These are phyloP conservation scores for Takakia lepidozioides DNA, from an alignment of 225 moss, liverwort and hornwort genomes.

Conservation along the genomic window DNA sequence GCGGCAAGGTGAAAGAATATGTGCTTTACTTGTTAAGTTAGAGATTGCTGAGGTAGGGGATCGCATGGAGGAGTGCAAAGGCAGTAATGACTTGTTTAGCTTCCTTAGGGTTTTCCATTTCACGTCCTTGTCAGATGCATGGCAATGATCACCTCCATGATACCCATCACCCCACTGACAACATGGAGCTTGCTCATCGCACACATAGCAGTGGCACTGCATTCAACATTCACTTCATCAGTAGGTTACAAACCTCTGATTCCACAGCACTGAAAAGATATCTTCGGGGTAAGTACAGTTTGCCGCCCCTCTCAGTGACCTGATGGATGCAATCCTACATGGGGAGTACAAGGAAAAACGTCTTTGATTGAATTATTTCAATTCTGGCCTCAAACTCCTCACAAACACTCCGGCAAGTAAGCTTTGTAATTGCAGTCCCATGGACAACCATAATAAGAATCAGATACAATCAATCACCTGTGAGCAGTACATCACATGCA, in stretches of 20 bases:
- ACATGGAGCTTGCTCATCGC: slow-evolving; percentile 58
- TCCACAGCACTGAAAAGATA: too few species aligned
- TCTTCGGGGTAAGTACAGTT: too few species aligned
- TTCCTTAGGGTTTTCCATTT: slow-evolving; percentile 46
- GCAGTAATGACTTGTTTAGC: slow-evolving; percentile 14
- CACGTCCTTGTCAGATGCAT: slow-evolving; percentile 54
- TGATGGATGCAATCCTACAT: too few species aligned
- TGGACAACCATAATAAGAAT: too few species aligned
- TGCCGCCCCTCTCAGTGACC: too few species aligned
- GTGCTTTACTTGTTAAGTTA: not conserved
- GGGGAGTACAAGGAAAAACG: too few species aligned
- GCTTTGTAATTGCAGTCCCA: too few species aligned
- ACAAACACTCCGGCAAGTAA: too few species aligned
- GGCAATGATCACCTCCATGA: slow-evolving; percentile 45
- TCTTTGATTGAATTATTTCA: too few species aligned
- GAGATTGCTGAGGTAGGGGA: slow-evolving; percentile 3
- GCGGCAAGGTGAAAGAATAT: slow-evolving; percentile 4
- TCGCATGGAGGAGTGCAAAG: too few species aligned
- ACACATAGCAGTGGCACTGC: slow-evolving; percentile 85
- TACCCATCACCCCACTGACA: slow-evolving; percentile 52
- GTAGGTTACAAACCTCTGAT: not conserved
- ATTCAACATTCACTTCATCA: slow-evolving; percentile 3
- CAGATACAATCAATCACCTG: too few species aligned
- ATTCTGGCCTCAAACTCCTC: too few species aligned
- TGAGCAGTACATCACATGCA: slow-evolving; percentile 39